Evolutionary conservation across 2,329 filamentous ascomycete genomes (phyloP), one percentile per base, ranked within the genome.

Genomic region (Proliferodiscus dingleyae): DNA sequence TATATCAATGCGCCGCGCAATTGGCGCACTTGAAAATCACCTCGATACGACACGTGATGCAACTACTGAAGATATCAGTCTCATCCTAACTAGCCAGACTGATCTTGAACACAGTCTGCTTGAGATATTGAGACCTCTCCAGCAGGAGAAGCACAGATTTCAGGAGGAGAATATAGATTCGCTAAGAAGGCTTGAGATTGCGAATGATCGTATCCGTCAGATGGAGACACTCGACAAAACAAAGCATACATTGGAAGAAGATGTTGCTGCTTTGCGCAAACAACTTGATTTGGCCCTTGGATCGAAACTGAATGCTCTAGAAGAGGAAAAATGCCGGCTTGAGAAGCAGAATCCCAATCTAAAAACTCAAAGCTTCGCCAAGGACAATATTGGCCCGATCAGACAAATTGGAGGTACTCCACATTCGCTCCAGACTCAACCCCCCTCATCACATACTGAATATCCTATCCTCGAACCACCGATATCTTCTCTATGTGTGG

Each of bases 291-390:
- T 11, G 11, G 24, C 24, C 11, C 6, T 6, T 6, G 24, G 11
- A 26, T 26, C 24, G 11, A 26, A 21, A 32, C 8, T 45, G 5
- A 18, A 46, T 15, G 38, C 30, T 22, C 38, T 46, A n/a, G 15
- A 36, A 19, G 29, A 26, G 21, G 44, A 46, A 22, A 42, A 46
- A 4, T 11, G 5, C 13, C 7, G 13, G 7, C 23, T 46, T 5
- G 9, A 34, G 15, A 34, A 42, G 11, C 33, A 45, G 11, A 30
- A 38, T 11, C 8, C 23, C 5, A 10, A 6, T 29, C 16, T 45
- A 7, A 18, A 36, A 43, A 22, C 19, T 23, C 41, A 43, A 6
- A 21, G 33, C 36, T 13, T 37, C 21, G 22, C 43, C 15, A 22
- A 46, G 32, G 36, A 26, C 28, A 5, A 10, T 16, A 13, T 9